Conservation (phyloP, 345 rosid genomes). For the Combretum micranthum region DNA sequence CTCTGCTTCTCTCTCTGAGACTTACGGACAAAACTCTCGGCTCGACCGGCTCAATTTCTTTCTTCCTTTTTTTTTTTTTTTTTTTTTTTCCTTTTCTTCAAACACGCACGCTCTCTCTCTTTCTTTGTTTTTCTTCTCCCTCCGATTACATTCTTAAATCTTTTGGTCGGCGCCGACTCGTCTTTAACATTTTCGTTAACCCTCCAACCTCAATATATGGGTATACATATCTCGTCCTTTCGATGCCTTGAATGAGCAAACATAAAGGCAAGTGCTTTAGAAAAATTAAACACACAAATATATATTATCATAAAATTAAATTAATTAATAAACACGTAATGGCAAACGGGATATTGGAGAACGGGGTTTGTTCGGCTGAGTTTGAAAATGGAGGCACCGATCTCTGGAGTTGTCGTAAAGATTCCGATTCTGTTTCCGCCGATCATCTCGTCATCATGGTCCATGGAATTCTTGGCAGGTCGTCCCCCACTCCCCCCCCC, state of each 20-base stretch:
- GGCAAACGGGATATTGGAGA: constrained; percentile 20
- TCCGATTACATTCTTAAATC: constrained; percentile 1
- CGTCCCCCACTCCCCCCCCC: not conserved
- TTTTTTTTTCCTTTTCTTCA: too few species aligned
- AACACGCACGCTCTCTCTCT: too few species aligned
- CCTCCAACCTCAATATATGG: not conserved
- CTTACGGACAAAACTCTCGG: too few species aligned
- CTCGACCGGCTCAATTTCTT: too few species aligned
- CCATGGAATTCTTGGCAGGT: constrained; percentile 98
- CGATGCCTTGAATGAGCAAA: too few species aligned
- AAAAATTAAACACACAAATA: too few species aligned
- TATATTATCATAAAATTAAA: too few species aligned
- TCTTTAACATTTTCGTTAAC: not conserved
- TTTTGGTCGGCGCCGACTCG: constrained; percentile 8
- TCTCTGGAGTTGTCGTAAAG: constrained; percentile 54
- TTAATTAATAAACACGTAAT: constrained; percentile 1
- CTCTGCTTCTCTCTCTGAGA: too few species aligned
- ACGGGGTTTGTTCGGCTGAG: constrained; percentile 61
- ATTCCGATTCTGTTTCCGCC: constrained; percentile 52
- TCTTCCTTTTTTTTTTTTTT: too few species aligned
- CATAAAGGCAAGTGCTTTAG: too few species aligned
- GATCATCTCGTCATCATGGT: constrained; percentile 97
- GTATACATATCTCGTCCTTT: too few species aligned
- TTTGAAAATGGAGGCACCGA: constrained; percentile 62
- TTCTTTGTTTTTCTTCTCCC: too few species aligned